Conservation (phyloP, 1,284 basidiomycete genomes). For the Microbotryum silenes-acaulis region DNA sequence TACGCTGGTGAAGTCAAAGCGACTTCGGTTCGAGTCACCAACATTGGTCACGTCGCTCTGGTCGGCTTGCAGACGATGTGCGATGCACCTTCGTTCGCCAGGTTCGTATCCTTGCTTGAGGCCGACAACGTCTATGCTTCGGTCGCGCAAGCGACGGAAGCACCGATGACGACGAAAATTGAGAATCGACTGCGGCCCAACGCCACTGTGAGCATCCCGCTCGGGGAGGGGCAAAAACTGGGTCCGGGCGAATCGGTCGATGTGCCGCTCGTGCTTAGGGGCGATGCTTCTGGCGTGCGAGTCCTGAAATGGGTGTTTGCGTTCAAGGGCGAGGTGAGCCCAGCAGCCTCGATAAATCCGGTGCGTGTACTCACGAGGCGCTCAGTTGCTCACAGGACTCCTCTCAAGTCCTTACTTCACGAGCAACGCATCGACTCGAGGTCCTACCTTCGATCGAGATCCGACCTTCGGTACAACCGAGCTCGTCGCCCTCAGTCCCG, state of each 20-base stretch:
- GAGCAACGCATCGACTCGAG: constrained; percentile 9
- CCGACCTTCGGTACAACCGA: constrained; percentile 2
- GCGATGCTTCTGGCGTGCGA: constrained; percentile 4
- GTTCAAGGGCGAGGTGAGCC: constrained; percentile 5
- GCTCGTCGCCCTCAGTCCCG: not conserved
- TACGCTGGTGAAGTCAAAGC: constrained; percentile 39
- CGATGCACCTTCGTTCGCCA: constrained; percentile 33
- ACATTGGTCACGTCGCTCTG: constrained; percentile 37
- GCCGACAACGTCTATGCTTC: not conserved
- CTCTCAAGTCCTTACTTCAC: constrained; percentile 9
- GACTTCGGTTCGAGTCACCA: constrained; percentile 35
- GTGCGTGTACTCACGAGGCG: too few relatives aligned
- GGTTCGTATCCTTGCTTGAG: not conserved
- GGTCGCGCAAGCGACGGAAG: not conserved
- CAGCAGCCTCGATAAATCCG: too few relatives aligned
- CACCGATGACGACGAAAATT: not conserved
- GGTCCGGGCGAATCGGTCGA: constrained; percentile 10
- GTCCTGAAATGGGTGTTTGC: constrained; percentile 12
- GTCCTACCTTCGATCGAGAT: constrained; percentile 23
- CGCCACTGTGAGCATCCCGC: not conserved
- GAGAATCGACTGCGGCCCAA: constrained; percentile 9
- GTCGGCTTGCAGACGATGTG: constrained; percentile 36
- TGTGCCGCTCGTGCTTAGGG: constrained; percentile 13
- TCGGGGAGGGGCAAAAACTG: not conserved
- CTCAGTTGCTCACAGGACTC: not conserved